These are phyloP conservation scores for Striga hermonthica DNA, from an alignment of 305 asterid genomes.

Conservation along the genomic window DNA sequence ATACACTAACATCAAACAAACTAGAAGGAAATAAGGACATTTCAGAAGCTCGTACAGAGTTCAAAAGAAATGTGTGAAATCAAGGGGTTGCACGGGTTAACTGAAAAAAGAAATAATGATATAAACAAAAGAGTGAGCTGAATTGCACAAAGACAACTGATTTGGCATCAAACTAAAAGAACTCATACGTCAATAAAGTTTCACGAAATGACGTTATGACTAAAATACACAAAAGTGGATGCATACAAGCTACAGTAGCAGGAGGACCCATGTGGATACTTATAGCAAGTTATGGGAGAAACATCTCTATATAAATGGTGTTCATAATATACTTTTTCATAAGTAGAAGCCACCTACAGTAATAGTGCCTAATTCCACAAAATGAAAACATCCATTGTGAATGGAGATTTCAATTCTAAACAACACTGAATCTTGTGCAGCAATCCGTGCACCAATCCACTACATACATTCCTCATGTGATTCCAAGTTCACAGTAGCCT, in stretches of 20 bases:
- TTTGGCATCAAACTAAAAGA: too few species aligned
- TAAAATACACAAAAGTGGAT: not conserved
- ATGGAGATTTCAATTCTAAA: not conserved
- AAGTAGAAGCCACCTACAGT: not conserved
- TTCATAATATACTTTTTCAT: constrained; percentile 2
- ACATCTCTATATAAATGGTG: not conserved
- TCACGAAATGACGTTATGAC: not conserved
- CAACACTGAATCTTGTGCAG: not conserved
- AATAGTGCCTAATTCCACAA: not conserved
- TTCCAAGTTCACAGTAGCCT: not conserved
- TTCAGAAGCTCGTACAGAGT: too few species aligned
- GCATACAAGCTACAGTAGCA: not conserved
- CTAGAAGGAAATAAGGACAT: too few species aligned
- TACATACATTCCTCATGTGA: not conserved
- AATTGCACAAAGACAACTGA: not conserved
- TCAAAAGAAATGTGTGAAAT: not conserved
- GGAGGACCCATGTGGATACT: too few species aligned
- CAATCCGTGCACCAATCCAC: not conserved
- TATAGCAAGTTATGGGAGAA: too few species aligned
- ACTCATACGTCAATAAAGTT: too few species aligned
- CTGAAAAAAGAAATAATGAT: not conserved
- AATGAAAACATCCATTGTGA: not conserved
- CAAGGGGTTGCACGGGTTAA: not conserved
- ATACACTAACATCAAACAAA: too few species aligned
- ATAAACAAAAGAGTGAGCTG: not conserved